These are phyloP conservation scores for Gracilaria caudata DNA, from an alignment of 23 red algal species.

Conservation along the genomic window DNA sequence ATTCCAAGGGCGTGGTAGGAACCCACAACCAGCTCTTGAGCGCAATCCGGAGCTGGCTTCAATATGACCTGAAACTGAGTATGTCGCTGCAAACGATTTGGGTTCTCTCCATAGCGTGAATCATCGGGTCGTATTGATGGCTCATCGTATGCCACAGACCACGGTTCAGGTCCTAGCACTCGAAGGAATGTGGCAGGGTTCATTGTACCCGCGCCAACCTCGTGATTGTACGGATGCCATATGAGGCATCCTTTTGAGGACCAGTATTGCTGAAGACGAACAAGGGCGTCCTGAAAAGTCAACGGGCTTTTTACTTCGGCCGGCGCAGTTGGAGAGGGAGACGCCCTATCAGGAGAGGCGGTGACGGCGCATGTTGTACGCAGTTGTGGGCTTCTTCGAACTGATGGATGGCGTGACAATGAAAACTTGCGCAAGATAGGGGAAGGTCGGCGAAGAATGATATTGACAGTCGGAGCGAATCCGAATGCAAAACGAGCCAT, in stretches of 20 bases:
- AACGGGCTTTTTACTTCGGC: slow-evolving; percentile 8
- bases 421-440: slow-evolving; percentile 13
- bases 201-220: slow-evolving; percentile 99
- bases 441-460: slow-evolving; percentile 13
- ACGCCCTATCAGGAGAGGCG: slow-evolving; percentile 9
- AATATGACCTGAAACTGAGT: slow-evolving; percentile 99
- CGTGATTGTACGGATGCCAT: slow-evolving; percentile 93
- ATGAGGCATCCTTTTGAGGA: slow-evolving; percentile 80
- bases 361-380: background rate
- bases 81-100: slow-evolving; percentile 93
- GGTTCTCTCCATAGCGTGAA: slow-evolving; percentile 97
- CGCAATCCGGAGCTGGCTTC: slow-evolving; percentile 89
- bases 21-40: slow-evolving; percentile 94
- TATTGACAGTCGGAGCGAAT: slow-evolving; percentile 16
- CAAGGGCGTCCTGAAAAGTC: slow-evolving; percentile 90
- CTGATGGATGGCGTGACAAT: background rate
- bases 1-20: slow-evolving; percentile 91
- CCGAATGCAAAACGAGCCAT: slow-evolving; percentile 22
- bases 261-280: slow-evolving; percentile 93
- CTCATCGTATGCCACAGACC: slow-evolving; percentile 95
- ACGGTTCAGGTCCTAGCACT: slow-evolving; percentile 96
- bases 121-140: slow-evolving; percentile 98
- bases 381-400: background rate
- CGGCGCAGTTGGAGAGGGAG: background rate
- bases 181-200: slow-evolving; percentile 98